Evolutionary conservation across 2,329 filamentous ascomycete species (phyloP).

Genomic region (Fusarium drepaniforme): DNA sequence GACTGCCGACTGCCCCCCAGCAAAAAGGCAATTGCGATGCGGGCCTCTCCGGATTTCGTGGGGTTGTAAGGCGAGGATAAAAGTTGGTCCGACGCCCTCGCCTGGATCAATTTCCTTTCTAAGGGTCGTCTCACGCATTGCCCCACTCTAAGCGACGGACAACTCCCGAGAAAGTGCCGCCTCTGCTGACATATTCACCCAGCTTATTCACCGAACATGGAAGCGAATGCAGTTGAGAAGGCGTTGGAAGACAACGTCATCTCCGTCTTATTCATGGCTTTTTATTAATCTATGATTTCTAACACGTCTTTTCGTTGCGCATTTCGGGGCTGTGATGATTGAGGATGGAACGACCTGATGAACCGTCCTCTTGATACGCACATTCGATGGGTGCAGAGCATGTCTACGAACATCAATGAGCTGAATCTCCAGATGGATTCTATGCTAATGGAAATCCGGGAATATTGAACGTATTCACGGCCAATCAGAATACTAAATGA

Average conservation of each 20-base stretch:
- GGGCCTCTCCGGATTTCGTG: background rate
- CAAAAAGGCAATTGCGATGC: background rate
- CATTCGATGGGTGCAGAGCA: background rate
- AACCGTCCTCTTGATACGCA: background rate
- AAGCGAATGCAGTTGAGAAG: background rate
- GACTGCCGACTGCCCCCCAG: conserved; percentile 24
- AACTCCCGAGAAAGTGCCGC: conserved; percentile 3
- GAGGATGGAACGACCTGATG: background rate
- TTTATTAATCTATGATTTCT: conserved; percentile 8
- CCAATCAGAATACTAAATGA: background rate
- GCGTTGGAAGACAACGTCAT: conserved; percentile 25
- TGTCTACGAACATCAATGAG: background rate
- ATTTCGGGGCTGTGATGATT: background rate
- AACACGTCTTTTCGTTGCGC: background rate
- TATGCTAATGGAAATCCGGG: background rate
- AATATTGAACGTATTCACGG: background rate
- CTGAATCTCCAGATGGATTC: background rate
- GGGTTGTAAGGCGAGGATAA: conserved; percentile 9
- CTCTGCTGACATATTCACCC: background rate
- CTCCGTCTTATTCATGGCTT: conserved; percentile 26
- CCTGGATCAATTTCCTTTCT: background rate
- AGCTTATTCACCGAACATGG: background rate
- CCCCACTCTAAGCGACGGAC: background rate
- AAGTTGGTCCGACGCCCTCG: conserved; percentile 16
- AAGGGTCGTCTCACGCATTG: background rate